These are phyloP conservation scores for Psilocybe cyanescens DNA, from an alignment of 768 basidiomycete genomes.

Conservation along the genomic window DNA sequence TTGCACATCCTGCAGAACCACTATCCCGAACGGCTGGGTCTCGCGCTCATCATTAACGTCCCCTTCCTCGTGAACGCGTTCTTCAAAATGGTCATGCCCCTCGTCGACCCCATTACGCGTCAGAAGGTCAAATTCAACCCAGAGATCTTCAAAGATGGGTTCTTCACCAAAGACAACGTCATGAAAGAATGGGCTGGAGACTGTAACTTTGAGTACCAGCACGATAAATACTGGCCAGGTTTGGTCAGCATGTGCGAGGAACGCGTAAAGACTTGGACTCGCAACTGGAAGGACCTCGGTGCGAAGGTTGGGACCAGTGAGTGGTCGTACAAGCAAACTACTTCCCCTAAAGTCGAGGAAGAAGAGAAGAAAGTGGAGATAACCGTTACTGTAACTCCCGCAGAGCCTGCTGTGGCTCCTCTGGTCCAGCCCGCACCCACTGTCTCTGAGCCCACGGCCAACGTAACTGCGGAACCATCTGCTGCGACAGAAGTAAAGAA, in stretches of 20 bases:
- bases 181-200: conserved; percentile 76
- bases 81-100: conserved; percentile 77
- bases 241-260: conserved; percentile 59
- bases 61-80: conserved; percentile 78
- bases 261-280: conserved; percentile 51
- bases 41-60: conserved; percentile 76
- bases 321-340: conserved; percentile 68
- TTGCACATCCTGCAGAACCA: conserved; percentile 77
- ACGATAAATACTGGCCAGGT: conserved; percentile 75
- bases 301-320: conserved; percentile 75
- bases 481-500: not conserved
- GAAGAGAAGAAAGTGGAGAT: conserved; percentile 9
- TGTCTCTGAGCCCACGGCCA: not conserved
- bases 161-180: conserved; percentile 74
- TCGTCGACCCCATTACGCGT: conserved; percentile 84
- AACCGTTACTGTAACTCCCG: not conserved
- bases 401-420: not conserved
- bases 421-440: not conserved
- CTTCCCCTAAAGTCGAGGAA: conserved; percentile 1
- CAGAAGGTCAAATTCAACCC: conserved; percentile 80
- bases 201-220: conserved; percentile 70
- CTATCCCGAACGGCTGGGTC: conserved; percentile 86
- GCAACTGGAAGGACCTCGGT: conserved; percentile 71
- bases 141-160: conserved; percentile 59
- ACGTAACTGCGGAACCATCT: not conserved